Base-by-base conservation (phyloP, 1,284 basidiomycete genomes). In the Spongiforma sp. region DNA sequence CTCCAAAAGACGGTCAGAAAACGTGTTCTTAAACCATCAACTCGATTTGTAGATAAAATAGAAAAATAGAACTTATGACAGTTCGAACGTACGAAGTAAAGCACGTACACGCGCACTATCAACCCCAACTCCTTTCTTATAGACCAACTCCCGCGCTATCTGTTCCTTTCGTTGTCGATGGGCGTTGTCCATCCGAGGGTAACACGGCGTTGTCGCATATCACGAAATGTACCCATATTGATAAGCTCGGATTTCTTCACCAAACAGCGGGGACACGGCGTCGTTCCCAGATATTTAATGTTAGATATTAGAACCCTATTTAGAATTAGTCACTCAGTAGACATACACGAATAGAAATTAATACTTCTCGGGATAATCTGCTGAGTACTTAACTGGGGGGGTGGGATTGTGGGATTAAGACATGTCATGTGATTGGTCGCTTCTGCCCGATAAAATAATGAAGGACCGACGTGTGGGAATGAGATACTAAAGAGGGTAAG, bases 261-360 rank as follows among this genome's bases (percentile, higher is more conserved):
- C 2, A 65, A 17, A 36, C 60, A 65, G 15, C n/a, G 21, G 17
- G 53, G 62, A 14, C 62, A 63, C 8, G 34, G 62, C 12, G 14
- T 12, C 24, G 2, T 36, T n/a, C 33, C 52, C 7, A 63, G 19
- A 24, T 59, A 63, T n/a, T 63, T 63, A 17, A 59, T 59, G 10
- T 58, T 39, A 9, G 53, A 55, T 2, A 63, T 12, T 6, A 63
- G 26, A 24, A 63, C 26, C 26, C 62, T 63, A 62, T 26, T 17
- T 30, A 52, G 14, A 32, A 6, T 43, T 10, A 12, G 43, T 28
- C 2, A 15, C n/a, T 15, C n/a, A 15, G n/a, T 21, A 2, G 21
- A 43, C 41, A 21, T 10, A 43, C 11, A 9, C 21, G 41, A 43
- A 21, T 21, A 15, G 41, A 43, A 14, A 46, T 21, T 1, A 52